These are phyloP conservation scores for Cladophialophora chaetospira DNA, from an alignment of 2,329 filamentous ascomycete genomes.

Conservation along the genomic window DNA sequence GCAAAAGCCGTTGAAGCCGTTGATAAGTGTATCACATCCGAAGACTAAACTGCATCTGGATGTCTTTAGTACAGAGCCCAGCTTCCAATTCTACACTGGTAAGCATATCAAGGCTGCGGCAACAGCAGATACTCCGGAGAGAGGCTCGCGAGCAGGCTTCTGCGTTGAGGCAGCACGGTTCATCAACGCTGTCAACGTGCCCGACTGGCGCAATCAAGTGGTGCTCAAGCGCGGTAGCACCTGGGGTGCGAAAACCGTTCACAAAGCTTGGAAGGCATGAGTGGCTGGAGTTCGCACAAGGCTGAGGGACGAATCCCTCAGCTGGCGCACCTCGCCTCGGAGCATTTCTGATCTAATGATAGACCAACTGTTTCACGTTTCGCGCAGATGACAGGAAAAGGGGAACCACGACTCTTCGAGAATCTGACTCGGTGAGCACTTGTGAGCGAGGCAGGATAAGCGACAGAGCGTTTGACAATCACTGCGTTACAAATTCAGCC, in stretches of 20 bases:
- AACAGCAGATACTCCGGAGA: slow-evolving; percentile 60
- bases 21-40: slow-evolving; percentile 74
- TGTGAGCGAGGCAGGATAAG: slow-evolving; percentile 9
- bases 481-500: slow-evolving; percentile 1
- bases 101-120: slow-evolving; percentile 77
- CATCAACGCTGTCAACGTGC: slow-evolving; percentile 82
- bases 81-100: slow-evolving; percentile 96
- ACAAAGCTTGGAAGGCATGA: slow-evolving; percentile 72
- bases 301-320: slow-evolving; percentile 7
- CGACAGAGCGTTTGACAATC: not conserved
- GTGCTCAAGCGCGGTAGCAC: slow-evolving; percentile 80
- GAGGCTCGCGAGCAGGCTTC: slow-evolving; percentile 73
- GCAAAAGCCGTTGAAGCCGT: slow-evolving; percentile 61
- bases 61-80: slow-evolving; percentile 86
- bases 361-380: slow-evolving; percentile 5
- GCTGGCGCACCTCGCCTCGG: not conserved
- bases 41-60: slow-evolving; percentile 77
- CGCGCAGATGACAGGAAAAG: slow-evolving; percentile 1
- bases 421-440: slow-evolving; percentile 23
- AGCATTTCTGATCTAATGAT: slow-evolving; percentile 2
- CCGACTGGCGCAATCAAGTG: slow-evolving; percentile 76
- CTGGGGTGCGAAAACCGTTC: slow-evolving; percentile 80
- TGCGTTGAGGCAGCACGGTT: slow-evolving; percentile 91
- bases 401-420: slow-evolving; percentile 1
- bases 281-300: not conserved